Conservation (phyloP, 2,329 filamentous ascomycete genomes). For the Hypoxylon sp. region DNA sequence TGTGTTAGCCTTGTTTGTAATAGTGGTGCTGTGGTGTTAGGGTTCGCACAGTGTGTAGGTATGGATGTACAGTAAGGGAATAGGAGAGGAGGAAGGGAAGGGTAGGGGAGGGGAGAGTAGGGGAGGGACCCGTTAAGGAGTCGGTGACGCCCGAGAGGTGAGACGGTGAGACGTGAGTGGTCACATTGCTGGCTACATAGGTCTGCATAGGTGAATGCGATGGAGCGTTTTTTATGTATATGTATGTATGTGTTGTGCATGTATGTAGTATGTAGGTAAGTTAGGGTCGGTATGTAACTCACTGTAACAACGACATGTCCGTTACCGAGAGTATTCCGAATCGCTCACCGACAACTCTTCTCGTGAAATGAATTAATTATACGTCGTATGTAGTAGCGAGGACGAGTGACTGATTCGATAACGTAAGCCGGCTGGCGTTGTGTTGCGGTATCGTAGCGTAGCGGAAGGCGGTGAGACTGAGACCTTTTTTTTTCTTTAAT, state of each 20-base stretch:
- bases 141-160: slow-evolving; percentile 43
- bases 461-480: slow-evolving; percentile 36
- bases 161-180: slow-evolving; percentile 39
- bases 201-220: slow-evolving; percentile 2
- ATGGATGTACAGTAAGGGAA: background rate
- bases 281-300: slow-evolving; percentile 32
- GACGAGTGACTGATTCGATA: slow-evolving; percentile 30
- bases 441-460: slow-evolving; percentile 19
- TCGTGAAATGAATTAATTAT: slow-evolving; percentile 6
- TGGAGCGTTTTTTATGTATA: slow-evolving; percentile 5
- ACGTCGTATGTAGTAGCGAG: slow-evolving; percentile 18
- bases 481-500: slow-evolving; percentile 10
- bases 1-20: slow-evolving; percentile 1
- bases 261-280: slow-evolving; percentile 21
- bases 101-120: no score
- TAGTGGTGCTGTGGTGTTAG: background rate
- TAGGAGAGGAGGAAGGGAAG: no score
- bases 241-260: slow-evolving; percentile 22
- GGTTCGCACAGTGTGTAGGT: slow-evolving; percentile 20
- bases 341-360: slow-evolving; percentile 20
- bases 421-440: slow-evolving; percentile 39
- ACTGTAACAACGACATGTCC: slow-evolving; percentile 41
- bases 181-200: slow-evolving; percentile 10
- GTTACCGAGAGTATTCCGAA: slow-evolving; percentile 21
- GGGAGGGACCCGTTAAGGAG: background rate